Evolutionary conservation across 441 rosid species (phyloP).

Genomic region (Breynia disticha): DNA sequence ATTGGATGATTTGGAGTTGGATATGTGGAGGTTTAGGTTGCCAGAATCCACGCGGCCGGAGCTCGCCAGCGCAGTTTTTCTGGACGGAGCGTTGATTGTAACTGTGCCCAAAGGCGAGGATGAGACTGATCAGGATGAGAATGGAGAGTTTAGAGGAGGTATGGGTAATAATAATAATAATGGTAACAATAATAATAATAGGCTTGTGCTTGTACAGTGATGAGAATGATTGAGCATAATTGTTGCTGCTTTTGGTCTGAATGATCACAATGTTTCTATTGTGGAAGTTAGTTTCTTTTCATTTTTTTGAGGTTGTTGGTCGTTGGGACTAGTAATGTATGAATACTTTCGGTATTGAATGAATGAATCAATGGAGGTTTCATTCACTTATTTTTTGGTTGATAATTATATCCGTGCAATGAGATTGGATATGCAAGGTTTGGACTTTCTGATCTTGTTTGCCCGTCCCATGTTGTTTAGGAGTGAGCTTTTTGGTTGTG

Average conservation of each 20-base stretch:
- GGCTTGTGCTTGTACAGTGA: slow-evolving; percentile 89
- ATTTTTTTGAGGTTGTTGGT: slow-evolving; percentile 10
- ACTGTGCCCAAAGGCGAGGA: slow-evolving; percentile 68
- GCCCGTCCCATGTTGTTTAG: neutral
- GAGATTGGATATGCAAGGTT: slow-evolving; percentile 1
- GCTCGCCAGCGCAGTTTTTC: slow-evolving; percentile 70
- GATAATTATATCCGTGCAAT: slow-evolving; percentile 2
- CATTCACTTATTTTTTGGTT: slow-evolving; percentile 9
- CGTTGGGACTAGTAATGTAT: slow-evolving; percentile 13
- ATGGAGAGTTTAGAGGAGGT: slow-evolving; percentile 50
- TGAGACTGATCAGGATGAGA: neutral
- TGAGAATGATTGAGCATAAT: neutral
- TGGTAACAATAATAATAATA: slow-evolving; percentile 17
- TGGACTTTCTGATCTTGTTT: neutral
- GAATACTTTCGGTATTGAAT: slow-evolving; percentile 19
- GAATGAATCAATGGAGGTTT: slow-evolving; percentile 9
- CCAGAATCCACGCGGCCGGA: slow-evolving; percentile 86
- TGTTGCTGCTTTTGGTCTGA: slow-evolving; percentile 11
- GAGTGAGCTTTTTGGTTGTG: neutral
- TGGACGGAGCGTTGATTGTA: slow-evolving; percentile 66
- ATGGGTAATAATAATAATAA: slow-evolving; percentile 41
- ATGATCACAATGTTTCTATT: slow-evolving; percentile 14
- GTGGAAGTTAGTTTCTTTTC: slow-evolving; percentile 14
- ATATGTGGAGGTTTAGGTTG: slow-evolving; percentile 86
- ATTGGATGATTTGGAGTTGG: slow-evolving; percentile 67